Base-by-base conservation (phyloP, 257 asterid species). In the Rauvolfia tetraphylla region DNA sequence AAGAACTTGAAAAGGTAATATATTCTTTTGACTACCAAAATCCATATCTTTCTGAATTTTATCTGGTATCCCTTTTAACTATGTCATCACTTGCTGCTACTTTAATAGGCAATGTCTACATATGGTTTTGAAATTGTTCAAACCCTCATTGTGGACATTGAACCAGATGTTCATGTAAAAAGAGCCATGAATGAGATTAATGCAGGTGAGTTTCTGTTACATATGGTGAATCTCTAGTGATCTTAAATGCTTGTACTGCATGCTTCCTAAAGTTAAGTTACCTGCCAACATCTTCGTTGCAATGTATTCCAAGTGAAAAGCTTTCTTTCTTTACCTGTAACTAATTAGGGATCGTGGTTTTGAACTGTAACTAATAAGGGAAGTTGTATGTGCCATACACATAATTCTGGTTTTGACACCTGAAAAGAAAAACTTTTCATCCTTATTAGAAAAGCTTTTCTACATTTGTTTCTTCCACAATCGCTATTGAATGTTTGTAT, bases 71-170 rank as follows among this genome's bases (percentile, higher is more conserved):
- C 23, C 36, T 51, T 72, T 10, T 44, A 51, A 38, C 72, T 71
- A 61, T 41, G 36, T 6, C 36, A 22, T 51, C 42, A 22, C 73
- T 7, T 27, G 33, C 68, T 61, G 27, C 49, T 62, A 27, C 39
- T 34, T 53, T 81, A 72, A 54, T 65, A 84, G 84, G 82, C 88
- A 44, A 79, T 84, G 85, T 76, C 85, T 56, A 67, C 76, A 15
- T 81, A 79, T 79, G 85, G 88, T 27, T 81, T 61, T 49, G 84
- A 79, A 71, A 79, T 84, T 53, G 82, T 84, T 61, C 85, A 84
- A 67, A 82, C 88, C 69, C 88, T 84, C 79, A 84, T 84, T 63
- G 82, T 84, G 82, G 85, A 84, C 67, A 84, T 84, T 44, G 88
- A 84, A 80, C 85, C 85, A 44, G 88, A 84, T 74, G 76, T 42